Base-by-base conservation (phyloP, 225 moss, liverwort and hornwort genomes). In the Neckera pumila region DNA sequence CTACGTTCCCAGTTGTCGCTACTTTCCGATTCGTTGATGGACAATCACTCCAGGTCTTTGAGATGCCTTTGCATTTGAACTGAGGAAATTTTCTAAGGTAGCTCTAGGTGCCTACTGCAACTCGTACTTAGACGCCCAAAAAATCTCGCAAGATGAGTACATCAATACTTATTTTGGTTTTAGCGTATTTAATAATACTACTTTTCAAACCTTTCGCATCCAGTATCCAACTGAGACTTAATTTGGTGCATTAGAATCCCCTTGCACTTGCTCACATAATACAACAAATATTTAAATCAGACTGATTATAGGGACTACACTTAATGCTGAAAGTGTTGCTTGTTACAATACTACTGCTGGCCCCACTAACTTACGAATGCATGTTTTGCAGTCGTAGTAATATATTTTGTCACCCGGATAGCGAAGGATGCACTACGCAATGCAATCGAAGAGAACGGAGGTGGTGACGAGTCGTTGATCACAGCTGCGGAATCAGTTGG, bases 381-480 rank as follows among this genome's bases (percentile, higher is more conserved):
- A 49, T 83, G 82, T 58, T 45, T 45, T 90, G 86, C 90, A 92
- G 92, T 92, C 80, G 75, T 86, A 5, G 90, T 92, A 28, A 90
- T 66, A 63, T 74, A 84, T 71, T 61, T 92, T 33, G 47, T 92
- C 80, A 92, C 90, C 23, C 92, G 92, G 53, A 49, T 92, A 86
- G 92, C 92, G 22, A 92, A 53, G 84, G 88, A 92, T 34, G 92
- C 92, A 15, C 88, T 92, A 2, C 86, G 86, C 28, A 92, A 82
- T 81, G 92, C 92, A 54, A 92, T 92, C 56, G 88, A 90, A 49
- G 92, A 92, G 61, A 88, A 61, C 61, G 90, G 84, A 60, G 88
- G 70, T 22, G 76, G 84, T 12, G 83, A 84, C n/a, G 90, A 88
- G 58, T 65, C 92, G 30, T 84, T 92, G 66, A 76, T 86, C 65